Evolutionary conservation across 2,329 filamentous ascomycete genomes (phyloP), one percentile per base, ranked within the genome.

Genomic region (Apiospora phragmitis): DNA sequence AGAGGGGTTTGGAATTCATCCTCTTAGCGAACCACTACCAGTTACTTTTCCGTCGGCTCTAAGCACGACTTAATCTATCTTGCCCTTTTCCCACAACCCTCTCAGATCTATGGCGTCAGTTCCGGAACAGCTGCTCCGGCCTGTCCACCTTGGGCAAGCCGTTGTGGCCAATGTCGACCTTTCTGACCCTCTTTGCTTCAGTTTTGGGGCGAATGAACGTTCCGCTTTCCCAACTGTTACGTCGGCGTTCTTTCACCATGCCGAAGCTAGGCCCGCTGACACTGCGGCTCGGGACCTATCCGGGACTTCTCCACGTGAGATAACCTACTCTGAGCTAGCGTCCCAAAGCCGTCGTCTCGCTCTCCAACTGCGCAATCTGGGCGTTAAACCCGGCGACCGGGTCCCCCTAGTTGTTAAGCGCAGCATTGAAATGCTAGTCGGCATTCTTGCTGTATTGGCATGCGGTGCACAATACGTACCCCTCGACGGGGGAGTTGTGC

Each of bases 401-500:
- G 81, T 89, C 7, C 86, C 85, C n/a, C 81, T 90, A 35, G 83
- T 90, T n/a, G 85, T 86, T 70, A 85, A 85, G 71, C 83, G 88
- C 18, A 85, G 87, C 49, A 78, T 88, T 66, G 86, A 88, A 73
- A 88, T 90, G 86, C 79, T 89, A 8, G 82, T 89, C 67, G 87
- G 85, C 26, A 89, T 90, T 67, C 81, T 88, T 70, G 88, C 87
- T 2, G 81, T 89, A 24, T 79, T 90, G 43, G 87, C 87, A 70
- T 85, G 85, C 66, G 88, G 88, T 26, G 88, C 85, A 18, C 88
- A 90, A 73, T 90, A 90, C 75, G 83, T 90, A 6, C 88, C 88
- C 3, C 81, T 90, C 2, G 89, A 91, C 72, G 88, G 88, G 45
- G 85, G 85, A 7, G 82, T 88, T 42, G 84, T 86, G 12, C 81